Percentiles rank a stretch among this genome's conserved stretches.
Evolutionary conservation across 2,329 filamentous ascomycete species (phyloP).

Genomic region (Phyllosticta citriasiana): DNA sequence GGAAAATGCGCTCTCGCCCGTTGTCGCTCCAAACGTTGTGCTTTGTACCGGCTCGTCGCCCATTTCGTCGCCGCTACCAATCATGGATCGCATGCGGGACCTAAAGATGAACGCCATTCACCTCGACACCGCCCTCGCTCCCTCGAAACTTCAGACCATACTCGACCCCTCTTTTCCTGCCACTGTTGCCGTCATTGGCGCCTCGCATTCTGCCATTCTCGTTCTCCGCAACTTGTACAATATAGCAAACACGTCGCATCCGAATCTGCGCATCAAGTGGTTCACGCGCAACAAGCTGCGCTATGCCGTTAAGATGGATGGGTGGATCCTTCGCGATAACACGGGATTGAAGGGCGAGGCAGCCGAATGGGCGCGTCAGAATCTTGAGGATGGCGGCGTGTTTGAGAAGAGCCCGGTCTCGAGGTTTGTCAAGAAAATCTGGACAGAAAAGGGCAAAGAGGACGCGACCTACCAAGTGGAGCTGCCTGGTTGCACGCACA

Average conservation of each 20-base stretch:
- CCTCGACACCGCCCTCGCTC: constrained; percentile 48
- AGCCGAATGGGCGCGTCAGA: constrained; percentile 48
- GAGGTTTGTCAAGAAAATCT: constrained; percentile 22
- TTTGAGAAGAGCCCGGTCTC: constrained; percentile 24
- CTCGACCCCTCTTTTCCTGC: constrained; percentile 28
- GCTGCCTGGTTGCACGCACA: constrained; percentile 41
- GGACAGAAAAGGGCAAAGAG: constrained; percentile 38
- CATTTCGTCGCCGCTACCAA: constrained; percentile 34
- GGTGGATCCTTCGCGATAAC: constrained; percentile 56
- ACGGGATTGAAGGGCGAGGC: constrained; percentile 55
- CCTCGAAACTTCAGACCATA: constrained; percentile 36
- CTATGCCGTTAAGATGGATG: constrained; percentile 52
- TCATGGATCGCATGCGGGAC: constrained; percentile 17
- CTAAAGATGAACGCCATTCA: constrained; percentile 35
- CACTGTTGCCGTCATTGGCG: constrained; percentile 49
- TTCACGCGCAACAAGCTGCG: constrained; percentile 50
- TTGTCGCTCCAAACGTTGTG: constrained; percentile 38
- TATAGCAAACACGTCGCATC: constrained; percentile 42
- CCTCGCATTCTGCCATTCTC: constrained; percentile 54
- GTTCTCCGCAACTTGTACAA: constrained; percentile 52
- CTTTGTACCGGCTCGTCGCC: constrained; percentile 51
- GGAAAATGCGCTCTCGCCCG: constrained; percentile 19
- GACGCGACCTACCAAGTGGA: constrained; percentile 34
- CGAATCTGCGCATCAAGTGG: constrained; percentile 48
- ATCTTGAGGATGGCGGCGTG: constrained; percentile 44